Percentiles rank a stretch among this genome's conserved stretches.
These are phyloP conservation scores for Suillus spraguei DNA, from an alignment of 768 basidiomycete genomes.

Conservation along the genomic window DNA sequence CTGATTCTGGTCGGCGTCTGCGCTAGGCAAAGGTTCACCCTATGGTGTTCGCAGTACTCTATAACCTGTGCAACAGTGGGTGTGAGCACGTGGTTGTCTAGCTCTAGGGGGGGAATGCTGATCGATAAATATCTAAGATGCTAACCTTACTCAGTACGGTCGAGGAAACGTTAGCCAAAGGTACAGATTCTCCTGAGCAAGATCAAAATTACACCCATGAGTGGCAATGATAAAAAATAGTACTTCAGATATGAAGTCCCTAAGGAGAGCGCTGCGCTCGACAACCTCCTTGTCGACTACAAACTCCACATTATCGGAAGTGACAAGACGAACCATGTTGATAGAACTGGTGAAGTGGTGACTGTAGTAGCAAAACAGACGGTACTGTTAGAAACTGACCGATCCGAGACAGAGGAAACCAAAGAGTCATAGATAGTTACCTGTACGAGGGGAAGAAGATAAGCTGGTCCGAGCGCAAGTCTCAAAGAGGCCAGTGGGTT, in stretches of 20 bases:
- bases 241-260: conserved; percentile 99
- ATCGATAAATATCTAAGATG: background rate
- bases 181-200: conserved; percentile 82
- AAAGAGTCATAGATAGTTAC: too few species aligned
- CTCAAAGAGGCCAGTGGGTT: too few species aligned
- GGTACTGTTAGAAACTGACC: too few species aligned
- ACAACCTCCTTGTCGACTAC: conserved; percentile 92
- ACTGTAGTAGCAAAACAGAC: background rate
- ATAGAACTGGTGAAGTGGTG: background rate
- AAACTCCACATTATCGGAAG: conserved; percentile 96
- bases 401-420: too few species aligned
- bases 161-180: conserved; percentile 91
- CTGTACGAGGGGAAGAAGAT: too few species aligned
- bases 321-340: conserved; percentile 80
- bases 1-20: conserved; percentile 77
- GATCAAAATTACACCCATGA: conserved; percentile 6
- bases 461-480: too few species aligned
- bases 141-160: conserved; percentile 89
- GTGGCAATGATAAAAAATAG: conserved; percentile 8
- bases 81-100: background rate
- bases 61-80: conserved; percentile 64
- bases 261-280: conserved; percentile 94
- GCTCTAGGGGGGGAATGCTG: background rate
- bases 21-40: conserved; percentile 93
- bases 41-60: conserved; percentile 99